Evolutionary conservation across 768 basidiomycete genomes (phyloP).

Genomic region (Hydnomerulius pinastri): DNA sequence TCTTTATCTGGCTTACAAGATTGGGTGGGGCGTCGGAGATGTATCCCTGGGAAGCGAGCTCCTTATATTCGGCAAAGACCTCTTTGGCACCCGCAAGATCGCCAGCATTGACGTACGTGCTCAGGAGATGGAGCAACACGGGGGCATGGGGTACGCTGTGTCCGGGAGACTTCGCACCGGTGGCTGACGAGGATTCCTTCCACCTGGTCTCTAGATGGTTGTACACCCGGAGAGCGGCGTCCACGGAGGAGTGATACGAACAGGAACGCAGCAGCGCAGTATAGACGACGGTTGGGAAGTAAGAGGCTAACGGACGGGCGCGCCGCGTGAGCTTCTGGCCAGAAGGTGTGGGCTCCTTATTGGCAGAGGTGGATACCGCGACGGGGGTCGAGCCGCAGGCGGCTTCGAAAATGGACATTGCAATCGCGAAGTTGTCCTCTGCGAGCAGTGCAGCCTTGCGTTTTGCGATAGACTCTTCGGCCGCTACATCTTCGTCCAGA

Average conservation of each 20-base stretch:
- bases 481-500: slow-evolving; percentile 12
- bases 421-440: slow-evolving; percentile 73
- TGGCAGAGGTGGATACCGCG: slow-evolving; percentile 11
- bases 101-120: slow-evolving; percentile 53
- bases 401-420: slow-evolving; percentile 72
- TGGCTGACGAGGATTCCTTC: background rate
- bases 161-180: background rate
- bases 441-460: slow-evolving; percentile 46
- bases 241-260: slow-evolving; percentile 54
- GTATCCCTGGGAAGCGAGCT: slow-evolving; percentile 40
- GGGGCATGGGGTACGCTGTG: slow-evolving; percentile 18
- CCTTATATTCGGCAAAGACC: slow-evolving; percentile 62
- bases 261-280: slow-evolving; percentile 61
- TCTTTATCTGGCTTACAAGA: slow-evolving; percentile 41
- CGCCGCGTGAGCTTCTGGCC: too few species aligned
- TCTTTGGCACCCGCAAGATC: slow-evolving; percentile 54
- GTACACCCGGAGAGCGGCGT: slow-evolving; percentile 66
- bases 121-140: slow-evolving; percentile 58
- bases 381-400: slow-evolving; percentile 39
- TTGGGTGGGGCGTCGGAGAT: slow-evolving; percentile 19
- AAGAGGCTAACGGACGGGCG: background rate
- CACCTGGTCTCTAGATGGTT: slow-evolving; percentile 54
- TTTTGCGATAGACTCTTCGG: slow-evolving; percentile 22
- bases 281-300: slow-evolving; percentile 46
- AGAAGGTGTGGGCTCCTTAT: background rate